Percentiles rank a stretch among this genome's conserved stretches.
These are phyloP conservation scores for Citrus sp. DNA, from an alignment of 345 rosid species.

Conservation along the genomic window DNA sequence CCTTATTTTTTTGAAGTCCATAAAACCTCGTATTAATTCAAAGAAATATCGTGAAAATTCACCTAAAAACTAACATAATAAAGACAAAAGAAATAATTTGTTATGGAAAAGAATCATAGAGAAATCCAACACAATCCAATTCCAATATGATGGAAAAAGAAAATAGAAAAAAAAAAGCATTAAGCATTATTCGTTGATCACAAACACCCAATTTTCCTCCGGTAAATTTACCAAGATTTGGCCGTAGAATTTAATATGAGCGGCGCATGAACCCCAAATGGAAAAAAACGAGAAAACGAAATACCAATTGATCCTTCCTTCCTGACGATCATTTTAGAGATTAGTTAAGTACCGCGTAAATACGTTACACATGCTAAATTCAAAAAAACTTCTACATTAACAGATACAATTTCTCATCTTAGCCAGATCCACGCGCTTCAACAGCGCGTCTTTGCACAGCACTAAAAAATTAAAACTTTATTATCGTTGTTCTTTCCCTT, in stretches of 20 bases:
- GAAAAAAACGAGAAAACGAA: background rate
- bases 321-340: background rate
- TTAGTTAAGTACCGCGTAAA: conserved; percentile 14
- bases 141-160: too few relatives aligned
- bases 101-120: background rate
- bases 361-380: conserved; percentile 11
- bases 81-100: background rate
- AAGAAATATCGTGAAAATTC: background rate
- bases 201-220: background rate
- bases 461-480: background rate
- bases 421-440: conserved; percentile 1
- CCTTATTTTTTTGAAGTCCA: background rate
- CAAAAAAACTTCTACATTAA: conserved; percentile 1
- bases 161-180: too few relatives aligned
- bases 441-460: conserved; percentile 6
- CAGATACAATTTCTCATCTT: background rate
- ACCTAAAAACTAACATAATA: background rate
- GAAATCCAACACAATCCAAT: too few relatives aligned
- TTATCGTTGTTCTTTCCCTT: background rate
- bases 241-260: background rate
- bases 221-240: background rate
- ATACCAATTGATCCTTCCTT: background rate
- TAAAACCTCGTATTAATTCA: background rate
- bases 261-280: background rate
- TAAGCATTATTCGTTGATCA: background rate